Base-by-base conservation (phyloP, 495 filamentous ascomycete species). In the Annulohypoxylon moriforme region DNA sequence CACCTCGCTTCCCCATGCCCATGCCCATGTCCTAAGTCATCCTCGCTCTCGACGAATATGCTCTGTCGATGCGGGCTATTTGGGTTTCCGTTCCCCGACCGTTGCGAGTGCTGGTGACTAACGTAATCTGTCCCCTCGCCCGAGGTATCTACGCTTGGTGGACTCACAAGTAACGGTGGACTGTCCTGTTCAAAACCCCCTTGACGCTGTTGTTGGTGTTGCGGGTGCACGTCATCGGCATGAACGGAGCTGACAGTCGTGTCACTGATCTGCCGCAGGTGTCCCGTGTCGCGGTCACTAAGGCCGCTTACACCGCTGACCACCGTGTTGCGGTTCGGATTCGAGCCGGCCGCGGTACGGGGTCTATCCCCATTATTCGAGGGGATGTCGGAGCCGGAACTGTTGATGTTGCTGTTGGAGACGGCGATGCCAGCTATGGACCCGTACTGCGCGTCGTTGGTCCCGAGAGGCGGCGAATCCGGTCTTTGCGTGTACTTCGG, bases 241-340 rank as follows among this genome's bases (percentile, higher is more conserved):
- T 69, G 65, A 0, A 74, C 67, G 0, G 83, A 82, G 64, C 72
- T 79, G 20, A 85, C 80, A 24, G 79, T 84, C 3, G 77, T 76
- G 53, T 83, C 82, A 72, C 81, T 83, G 31, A 83, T 79, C 22
- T 83, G 81, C 0, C 84, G 74, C n/a, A 86, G 72, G 60, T 87
- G 85, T 1, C 79, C 73, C 7, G 71, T 60, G 25, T 85, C 82
- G 2, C 75, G 71, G 44, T 84, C 82, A 64, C 77, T 82, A 33
- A 85, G 49, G 56, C 78, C 75, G 16, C 80, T 83, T n/a, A 85
- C 55, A 60, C 78, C 83, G 36, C 79, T 82, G 24, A 76, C 71
- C 13, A 83, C 72, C 53, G 65, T 69, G 14, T 76, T 58, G 18
- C 57, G 36, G 58, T 24, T 61, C 20, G 55, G 25, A 20, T 49